Evolutionary conservation across 345 rosid species (phyloP).

Genomic region (Gossypium australe): DNA sequence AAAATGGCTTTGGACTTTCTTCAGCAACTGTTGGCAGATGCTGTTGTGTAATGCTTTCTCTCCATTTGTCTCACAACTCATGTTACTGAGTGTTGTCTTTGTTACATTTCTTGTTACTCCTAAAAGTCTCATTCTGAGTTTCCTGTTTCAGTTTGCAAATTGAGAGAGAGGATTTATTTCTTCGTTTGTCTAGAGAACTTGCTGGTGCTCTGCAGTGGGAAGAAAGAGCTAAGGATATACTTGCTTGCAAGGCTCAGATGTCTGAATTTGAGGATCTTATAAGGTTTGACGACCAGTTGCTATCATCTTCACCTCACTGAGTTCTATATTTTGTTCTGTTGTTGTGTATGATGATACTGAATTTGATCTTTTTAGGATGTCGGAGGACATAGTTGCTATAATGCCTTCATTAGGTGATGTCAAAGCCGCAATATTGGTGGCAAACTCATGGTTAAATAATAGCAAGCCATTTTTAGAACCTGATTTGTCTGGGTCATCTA

Average conservation of each 20-base stretch:
- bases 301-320: background rate
- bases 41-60: conserved; percentile 45
- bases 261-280: conserved; percentile 62
- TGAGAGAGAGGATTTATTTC: conserved; percentile 51
- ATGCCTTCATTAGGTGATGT: conserved; percentile 55
- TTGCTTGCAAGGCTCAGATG: conserved; percentile 52
- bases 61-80: conserved; percentile 9
- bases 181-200: conserved; percentile 45
- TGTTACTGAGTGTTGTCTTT: background rate
- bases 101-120: background rate
- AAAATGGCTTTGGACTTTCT: conserved; percentile 52
- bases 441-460: conserved; percentile 68
- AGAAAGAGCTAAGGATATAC: conserved; percentile 51
- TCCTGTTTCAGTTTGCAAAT: conserved; percentile 54
- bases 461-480: conserved; percentile 49
- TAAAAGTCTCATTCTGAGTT: background rate
- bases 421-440: conserved; percentile 39
- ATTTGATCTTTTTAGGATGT: conserved; percentile 46
- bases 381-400: conserved; percentile 46
- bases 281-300: conserved; percentile 39
- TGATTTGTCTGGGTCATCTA: conserved; percentile 19
- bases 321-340: background rate
- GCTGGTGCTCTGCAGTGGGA: conserved; percentile 65
- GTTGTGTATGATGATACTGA: background rate
- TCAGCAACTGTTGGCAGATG: conserved; percentile 56